phyloP scores from a whole-genome alignment of 352 stramenopile species.

The Phytopythium mirpurense region DNA sequence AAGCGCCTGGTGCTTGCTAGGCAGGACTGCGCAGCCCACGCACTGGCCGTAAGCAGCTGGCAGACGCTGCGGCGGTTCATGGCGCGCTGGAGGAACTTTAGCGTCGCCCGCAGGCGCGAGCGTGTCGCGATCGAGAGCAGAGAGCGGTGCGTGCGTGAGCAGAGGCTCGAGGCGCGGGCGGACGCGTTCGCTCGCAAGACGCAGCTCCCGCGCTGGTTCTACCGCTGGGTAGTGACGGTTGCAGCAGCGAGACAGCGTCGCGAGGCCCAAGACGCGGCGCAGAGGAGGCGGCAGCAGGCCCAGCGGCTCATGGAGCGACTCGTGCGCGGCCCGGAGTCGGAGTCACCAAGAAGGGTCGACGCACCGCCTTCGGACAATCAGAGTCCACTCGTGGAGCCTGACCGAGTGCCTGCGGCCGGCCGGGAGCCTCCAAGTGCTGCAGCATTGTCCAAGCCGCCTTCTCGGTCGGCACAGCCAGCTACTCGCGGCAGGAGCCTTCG shows the following conservation, averaged over 20 bases:
- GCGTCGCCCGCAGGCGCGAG: not conserved
- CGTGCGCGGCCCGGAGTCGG: constrained; percentile 12
- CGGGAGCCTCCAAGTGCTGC: not conserved
- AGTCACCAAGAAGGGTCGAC: not conserved
- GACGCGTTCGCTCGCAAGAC: constrained; percentile 28
- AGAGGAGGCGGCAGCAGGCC: constrained; percentile 27
- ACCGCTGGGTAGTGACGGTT: constrained; percentile 29
- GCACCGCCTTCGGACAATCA: too few species aligned
- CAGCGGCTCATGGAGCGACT: constrained; percentile 35
- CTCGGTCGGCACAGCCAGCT: not conserved
- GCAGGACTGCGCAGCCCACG: not conserved
- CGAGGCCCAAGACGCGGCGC: constrained; percentile 15
- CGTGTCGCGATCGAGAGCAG: constrained; percentile 10
- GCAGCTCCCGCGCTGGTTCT: constrained; percentile 43
- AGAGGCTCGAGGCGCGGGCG: constrained; percentile 13
- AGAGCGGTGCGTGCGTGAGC: constrained; percentile 14
- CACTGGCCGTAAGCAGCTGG: constrained; percentile 16
- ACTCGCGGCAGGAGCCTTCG: too few species aligned
- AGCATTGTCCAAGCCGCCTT: not conserved
- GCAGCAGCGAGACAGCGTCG: constrained; percentile 22
- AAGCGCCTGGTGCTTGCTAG: constrained; percentile 1
- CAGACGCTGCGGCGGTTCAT: constrained; percentile 12
- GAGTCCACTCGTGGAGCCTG: not conserved
- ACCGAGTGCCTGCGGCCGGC: not conserved
- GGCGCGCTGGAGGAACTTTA: constrained; percentile 13